These are phyloP conservation scores for Sambucus nigra DNA, from an alignment of 129 eudicot genomes.

Conservation along the genomic window DNA sequence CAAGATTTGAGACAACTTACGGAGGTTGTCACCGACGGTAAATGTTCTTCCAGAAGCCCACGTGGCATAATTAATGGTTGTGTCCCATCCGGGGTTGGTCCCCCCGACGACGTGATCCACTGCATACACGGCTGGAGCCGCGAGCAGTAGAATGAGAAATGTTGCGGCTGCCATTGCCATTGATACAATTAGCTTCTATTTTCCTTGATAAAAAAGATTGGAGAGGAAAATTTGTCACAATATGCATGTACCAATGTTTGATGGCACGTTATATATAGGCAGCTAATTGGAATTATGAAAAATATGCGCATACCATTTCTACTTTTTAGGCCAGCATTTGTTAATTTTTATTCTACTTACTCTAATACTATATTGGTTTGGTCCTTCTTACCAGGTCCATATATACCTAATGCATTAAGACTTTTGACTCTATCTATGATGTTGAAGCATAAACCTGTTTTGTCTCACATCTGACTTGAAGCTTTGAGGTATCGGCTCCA, in stretches of 20 bases:
- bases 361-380: not conserved
- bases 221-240: not conserved
- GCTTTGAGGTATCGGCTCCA: not conserved
- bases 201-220: not conserved
- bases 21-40: slow-evolving; percentile 22
- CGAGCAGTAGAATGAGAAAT: slow-evolving; percentile 16
- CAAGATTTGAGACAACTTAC: slow-evolving; percentile 25
- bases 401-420: not conserved
- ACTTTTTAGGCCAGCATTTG: not conserved
- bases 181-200: not conserved
- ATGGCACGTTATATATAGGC: not conserved
- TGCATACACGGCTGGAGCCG: slow-evolving; percentile 24
- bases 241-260: not conserved
- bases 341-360: not conserved
- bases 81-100: slow-evolving; percentile 20
- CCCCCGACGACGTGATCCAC: slow-evolving; percentile 24
- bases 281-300: not conserved
- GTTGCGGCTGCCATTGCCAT: slow-evolving; percentile 20
- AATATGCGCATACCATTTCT: not conserved
- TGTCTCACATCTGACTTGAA: not conserved
- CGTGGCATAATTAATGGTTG: not conserved
- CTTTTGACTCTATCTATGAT: not conserved
- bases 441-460: not conserved
- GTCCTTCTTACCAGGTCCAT: not conserved
- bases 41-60: slow-evolving; percentile 28